Evolutionary conservation across 257 asterid species (phyloP).

Genomic region (Scutellaria galericulata): DNA sequence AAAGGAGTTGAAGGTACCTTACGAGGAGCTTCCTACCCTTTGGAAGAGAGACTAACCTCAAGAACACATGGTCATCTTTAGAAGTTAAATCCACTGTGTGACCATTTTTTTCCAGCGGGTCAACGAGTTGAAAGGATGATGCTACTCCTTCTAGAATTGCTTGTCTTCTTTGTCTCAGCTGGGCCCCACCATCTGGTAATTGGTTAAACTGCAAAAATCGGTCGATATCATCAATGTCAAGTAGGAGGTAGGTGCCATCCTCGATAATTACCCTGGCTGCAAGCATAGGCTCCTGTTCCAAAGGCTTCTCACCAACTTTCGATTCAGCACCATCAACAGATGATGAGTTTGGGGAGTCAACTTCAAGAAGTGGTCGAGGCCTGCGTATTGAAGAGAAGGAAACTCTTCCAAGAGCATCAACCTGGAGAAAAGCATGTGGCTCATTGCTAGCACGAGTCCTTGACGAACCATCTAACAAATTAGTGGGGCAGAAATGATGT

Average conservation of each 20-base stretch:
- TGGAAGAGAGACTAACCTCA: constrained; percentile 68
- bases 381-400: constrained; percentile 88
- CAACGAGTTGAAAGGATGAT: constrained; percentile 75
- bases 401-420: constrained; percentile 95
- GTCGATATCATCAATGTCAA: constrained; percentile 93
- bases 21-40: constrained; percentile 71
- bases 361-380: constrained; percentile 95
- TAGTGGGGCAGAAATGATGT: constrained; percentile 89
- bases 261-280: constrained; percentile 94
- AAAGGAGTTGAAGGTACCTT: constrained; percentile 59
- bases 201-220: constrained; percentile 77
- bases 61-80: constrained; percentile 62
- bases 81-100: constrained; percentile 54
- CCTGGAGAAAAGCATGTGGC: constrained; percentile 87
- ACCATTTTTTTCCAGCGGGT: constrained; percentile 66
- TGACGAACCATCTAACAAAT: constrained; percentile 62
- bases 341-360: constrained; percentile 70
- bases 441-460: constrained; percentile 71
- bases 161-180: constrained; percentile 66
- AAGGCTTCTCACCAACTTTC: constrained; percentile 70
- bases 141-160: constrained; percentile 71
- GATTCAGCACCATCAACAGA: constrained; percentile 50
- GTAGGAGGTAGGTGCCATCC: constrained; percentile 83
- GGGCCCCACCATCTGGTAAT: constrained; percentile 67
- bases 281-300: constrained; percentile 98